Base-by-base conservation (phyloP, 257 asterid genomes). In the Nicotiana benthamiana region DNA sequence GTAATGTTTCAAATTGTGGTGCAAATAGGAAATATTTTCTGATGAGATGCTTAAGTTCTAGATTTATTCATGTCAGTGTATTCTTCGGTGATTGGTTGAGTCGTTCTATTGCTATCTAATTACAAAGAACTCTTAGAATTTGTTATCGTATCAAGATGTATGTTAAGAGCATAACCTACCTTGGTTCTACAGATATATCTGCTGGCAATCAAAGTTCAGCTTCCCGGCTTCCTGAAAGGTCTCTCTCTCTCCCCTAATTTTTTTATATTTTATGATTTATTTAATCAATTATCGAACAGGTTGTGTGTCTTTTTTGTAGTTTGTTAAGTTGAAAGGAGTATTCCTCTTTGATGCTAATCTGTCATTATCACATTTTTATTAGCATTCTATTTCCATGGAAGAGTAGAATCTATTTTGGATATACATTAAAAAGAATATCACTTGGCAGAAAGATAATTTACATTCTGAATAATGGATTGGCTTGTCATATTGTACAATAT, bases 171-270 rank as follows among this genome's bases (percentile, higher is more conserved):
- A n/a, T 52, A 17, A 22, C 68, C 83, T 63, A 34, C 80, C 32
- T 81, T 88, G 83, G 63, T 84, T 88, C 70, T 51, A 81, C 93
- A 93, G 98, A 91, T 86, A 89, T 91, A 15, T 87, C 97, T 24
- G 72, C 88, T 77, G 85, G 86, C 83, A 89, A 81, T 83, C 98
- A 89, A 85, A 89, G 82, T 85, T 83, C 96, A 90, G 86, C 91
- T 84, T 90, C 99, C 78, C 91, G 99, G 77, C 97, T 95, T 65
- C 99, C 97, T 52, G 99, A 95, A 88, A 95, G 99, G 98, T 95
- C 62, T 76, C 81, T 83, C 67, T 60, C 70, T 84, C 66, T 66
- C 81, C n/a, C n/a, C n/a, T n/a, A n/a, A n/a, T 51, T 12, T 64
- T 24, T 22, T 40, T 74, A 22, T 40, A 15, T 68, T 57, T 20